These are phyloP conservation scores for Coelastrella sp. DNA, from an alignment of 139 green algal genomes.

Conservation along the genomic window DNA sequence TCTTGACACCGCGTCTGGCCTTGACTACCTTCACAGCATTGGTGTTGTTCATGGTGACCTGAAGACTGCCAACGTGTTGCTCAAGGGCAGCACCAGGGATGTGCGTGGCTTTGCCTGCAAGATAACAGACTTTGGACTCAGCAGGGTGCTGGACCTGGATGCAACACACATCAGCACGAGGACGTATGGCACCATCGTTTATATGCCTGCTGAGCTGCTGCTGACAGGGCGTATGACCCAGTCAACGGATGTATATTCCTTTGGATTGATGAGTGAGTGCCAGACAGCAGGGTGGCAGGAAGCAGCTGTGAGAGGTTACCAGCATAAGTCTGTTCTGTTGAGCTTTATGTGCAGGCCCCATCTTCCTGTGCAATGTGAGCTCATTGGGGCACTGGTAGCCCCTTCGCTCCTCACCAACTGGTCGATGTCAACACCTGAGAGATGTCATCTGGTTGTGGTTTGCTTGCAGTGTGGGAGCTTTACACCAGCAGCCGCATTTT, in stretches of 20 bases:
- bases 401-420: too few species aligned
- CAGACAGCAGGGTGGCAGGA: not conserved
- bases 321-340: not conserved
- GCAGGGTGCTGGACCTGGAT: conserved; percentile 46
- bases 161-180: conserved; percentile 55
- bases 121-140: conserved; percentile 79
- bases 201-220: conserved; percentile 66
- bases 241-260: conserved; percentile 63
- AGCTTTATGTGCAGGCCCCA: not conserved
- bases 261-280: conserved; percentile 57
- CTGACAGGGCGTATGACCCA: conserved; percentile 47
- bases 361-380: not conserved
- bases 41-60: conserved; percentile 63
- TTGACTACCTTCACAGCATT: conserved; percentile 60
- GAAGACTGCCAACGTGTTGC: conserved; percentile 76
- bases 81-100: conserved; percentile 61
- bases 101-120: conserved; percentile 75
- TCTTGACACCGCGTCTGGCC: conserved; percentile 56
- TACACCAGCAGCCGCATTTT: conserved; percentile 48
- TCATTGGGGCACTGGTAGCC: too few species aligned
- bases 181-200: conserved; percentile 62
- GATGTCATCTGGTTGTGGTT: not conserved
- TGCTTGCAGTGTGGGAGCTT: conserved; percentile 57
- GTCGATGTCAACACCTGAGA: too few species aligned
- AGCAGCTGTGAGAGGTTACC: not conserved